phyloP scores from a whole-genome alignment of 169 alveolate species.

The Besnoitia besnoiti region DNA sequence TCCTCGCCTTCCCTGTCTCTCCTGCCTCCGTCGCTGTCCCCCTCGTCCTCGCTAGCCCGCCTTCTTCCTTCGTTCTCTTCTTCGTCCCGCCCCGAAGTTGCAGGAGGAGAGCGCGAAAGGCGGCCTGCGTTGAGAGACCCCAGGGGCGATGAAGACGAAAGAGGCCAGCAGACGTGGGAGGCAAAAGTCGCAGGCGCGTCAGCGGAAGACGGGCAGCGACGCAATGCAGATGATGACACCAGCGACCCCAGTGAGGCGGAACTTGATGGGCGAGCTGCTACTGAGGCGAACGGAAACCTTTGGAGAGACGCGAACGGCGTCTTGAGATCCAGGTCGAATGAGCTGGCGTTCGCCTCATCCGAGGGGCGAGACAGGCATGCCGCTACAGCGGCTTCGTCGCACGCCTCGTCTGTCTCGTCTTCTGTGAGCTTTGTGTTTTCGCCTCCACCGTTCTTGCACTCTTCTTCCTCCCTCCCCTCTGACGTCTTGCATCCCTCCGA shows the following conservation, averaged over 20 bases:
- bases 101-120: neutral
- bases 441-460: too few species aligned
- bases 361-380: too few species aligned
- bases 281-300: too few species aligned
- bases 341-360: too few species aligned
- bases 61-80: neutral
- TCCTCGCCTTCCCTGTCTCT: neutral
- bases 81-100: neutral
- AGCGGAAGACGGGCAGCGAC: neutral
- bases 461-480: neutral
- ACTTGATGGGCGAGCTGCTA: too few species aligned
- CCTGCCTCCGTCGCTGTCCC: neutral
- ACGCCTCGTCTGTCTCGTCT: neutral
- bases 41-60: neutral
- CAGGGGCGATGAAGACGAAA: neutral
- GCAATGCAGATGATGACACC: too few species aligned
- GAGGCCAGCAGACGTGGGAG: neutral
- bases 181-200: neutral
- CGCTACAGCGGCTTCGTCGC: too few species aligned
- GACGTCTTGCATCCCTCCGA: neutral
- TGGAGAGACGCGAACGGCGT: too few species aligned
- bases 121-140: neutral
- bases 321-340: too few species aligned
- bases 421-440: neutral
- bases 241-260: too few species aligned